Percentiles rank a stretch among this genome's conserved stretches.
These are phyloP conservation scores for Amanita polypyramis DNA, from an alignment of 768 basidiomycete species.

Conservation along the genomic window DNA sequence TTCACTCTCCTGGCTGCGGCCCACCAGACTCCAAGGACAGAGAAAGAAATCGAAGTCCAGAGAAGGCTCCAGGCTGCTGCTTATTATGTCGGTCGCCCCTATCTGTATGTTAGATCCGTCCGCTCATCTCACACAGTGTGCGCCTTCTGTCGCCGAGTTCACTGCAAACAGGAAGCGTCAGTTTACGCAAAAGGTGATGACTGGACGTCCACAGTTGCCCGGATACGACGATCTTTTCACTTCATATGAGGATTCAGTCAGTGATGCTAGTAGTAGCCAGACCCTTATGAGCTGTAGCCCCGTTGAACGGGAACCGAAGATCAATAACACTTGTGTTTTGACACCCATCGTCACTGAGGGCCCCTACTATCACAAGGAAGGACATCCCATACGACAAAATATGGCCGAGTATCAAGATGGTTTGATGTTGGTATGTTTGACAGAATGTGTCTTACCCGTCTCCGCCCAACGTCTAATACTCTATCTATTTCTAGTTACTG, in stretches of 20 bases:
- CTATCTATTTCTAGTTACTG: constrained; percentile 22
- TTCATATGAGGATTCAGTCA: constrained; percentile 27
- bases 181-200: constrained; percentile 34
- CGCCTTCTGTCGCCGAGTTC: constrained; percentile 40
- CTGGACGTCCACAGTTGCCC: constrained; percentile 27
- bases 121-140: constrained; percentile 25
- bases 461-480: neutral
- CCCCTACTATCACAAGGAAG: constrained; percentile 40
- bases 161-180: constrained; percentile 37
- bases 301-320: constrained; percentile 29
- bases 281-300: constrained; percentile 34
- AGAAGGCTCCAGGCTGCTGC: constrained; percentile 40
- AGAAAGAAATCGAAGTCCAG: constrained; percentile 36
- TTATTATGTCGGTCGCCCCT: constrained; percentile 29
- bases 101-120: neutral
- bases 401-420: constrained; percentile 45
- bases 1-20: constrained; percentile 12
- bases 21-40: constrained; percentile 34
- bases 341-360: constrained; percentile 45
- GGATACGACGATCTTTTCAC: constrained; percentile 34
- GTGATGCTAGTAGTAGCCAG: constrained; percentile 12
- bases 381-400: constrained; percentile 42
- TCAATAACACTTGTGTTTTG: constrained; percentile 46
- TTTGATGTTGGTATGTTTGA: constrained; percentile 29
- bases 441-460: neutral